Percentiles rank a stretch among this genome's conserved stretches.
Evolutionary conservation across 2,329 filamentous ascomycete species (phyloP).

Genomic region (Rutstroemia sp.): DNA sequence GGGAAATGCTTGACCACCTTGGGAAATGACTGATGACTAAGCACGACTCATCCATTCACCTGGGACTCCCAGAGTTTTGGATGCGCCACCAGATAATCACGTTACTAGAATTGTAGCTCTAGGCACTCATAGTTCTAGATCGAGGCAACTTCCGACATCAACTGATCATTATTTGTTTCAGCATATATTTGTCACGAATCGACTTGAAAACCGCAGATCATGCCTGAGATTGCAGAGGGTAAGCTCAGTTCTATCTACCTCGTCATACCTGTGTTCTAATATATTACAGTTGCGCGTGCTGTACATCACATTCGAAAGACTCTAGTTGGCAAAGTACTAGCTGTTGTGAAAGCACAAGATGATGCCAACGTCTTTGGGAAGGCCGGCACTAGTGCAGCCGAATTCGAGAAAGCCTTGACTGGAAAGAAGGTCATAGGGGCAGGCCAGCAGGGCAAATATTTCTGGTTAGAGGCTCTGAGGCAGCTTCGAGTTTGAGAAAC

Average conservation of each 20-base stretch:
- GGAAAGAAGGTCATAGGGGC: conserved; percentile 66
- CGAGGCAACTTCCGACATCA: too few species aligned
- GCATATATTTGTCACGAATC: too few species aligned
- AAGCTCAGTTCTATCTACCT: not conserved
- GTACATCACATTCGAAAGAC: conserved; percentile 78
- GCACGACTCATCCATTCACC: not conserved
- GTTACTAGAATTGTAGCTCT: too few species aligned
- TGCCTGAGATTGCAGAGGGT: conserved; percentile 61
- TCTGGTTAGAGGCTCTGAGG: conserved; percentile 51
- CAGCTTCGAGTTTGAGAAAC: not conserved
- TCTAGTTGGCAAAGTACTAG: conserved; percentile 76
- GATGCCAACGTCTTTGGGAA: conserved; percentile 88
- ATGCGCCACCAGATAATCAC: too few species aligned
- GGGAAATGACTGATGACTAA: not conserved
- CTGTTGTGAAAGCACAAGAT: conserved; percentile 62
- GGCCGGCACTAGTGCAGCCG: conserved; percentile 68
- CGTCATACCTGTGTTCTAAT: not conserved
- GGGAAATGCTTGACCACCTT: conserved; percentile 1
- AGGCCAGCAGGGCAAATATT: conserved; percentile 92
- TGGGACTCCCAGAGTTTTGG: too few species aligned
- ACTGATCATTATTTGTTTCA: too few species aligned
- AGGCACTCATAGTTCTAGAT: too few species aligned
- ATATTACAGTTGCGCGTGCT: conserved; percentile 61
- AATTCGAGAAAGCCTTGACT: conserved; percentile 65
- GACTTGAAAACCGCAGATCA: conserved; percentile 24